These are phyloP conservation scores for Carpinus fangiana DNA, from an alignment of 306 rosid genomes.

Conservation along the genomic window DNA sequence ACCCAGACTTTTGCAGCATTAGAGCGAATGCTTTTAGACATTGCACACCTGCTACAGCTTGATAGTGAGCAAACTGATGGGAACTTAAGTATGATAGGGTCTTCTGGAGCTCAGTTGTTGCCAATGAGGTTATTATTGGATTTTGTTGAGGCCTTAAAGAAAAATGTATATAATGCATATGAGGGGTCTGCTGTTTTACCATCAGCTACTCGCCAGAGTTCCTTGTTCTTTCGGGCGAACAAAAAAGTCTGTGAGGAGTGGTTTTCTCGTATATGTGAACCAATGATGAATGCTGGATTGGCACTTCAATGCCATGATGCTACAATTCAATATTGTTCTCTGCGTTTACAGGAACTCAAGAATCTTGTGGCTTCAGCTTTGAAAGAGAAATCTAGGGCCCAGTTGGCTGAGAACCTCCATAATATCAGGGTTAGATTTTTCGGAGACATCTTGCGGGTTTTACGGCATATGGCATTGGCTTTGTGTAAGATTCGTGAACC, in stretches of 20 bases:
- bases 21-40: slow-evolving; percentile 92
- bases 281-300: slow-evolving; percentile 98
- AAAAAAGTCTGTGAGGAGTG: slow-evolving; percentile 98
- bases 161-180: slow-evolving; percentile 91
- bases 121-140: slow-evolving; percentile 90
- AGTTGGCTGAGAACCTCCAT: slow-evolving; percentile 55
- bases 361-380: slow-evolving; percentile 55
- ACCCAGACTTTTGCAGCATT: slow-evolving; percentile 95
- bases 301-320: slow-evolving; percentile 88
- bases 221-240: slow-evolving; percentile 92
- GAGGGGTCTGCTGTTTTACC: slow-evolving; percentile 92
- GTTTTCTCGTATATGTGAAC: slow-evolving; percentile 99
- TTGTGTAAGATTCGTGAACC: slow-evolving; percentile 80
- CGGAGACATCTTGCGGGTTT: slow-evolving; percentile 65
- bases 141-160: slow-evolving; percentile 91
- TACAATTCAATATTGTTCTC: slow-evolving; percentile 78
- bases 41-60: slow-evolving; percentile 81
- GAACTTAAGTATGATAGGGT: slow-evolving; percentile 84
- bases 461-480: slow-evolving; percentile 77
- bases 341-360: slow-evolving; percentile 81
- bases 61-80: slow-evolving; percentile 89
- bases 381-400: slow-evolving; percentile 82
- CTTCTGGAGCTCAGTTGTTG: slow-evolving; percentile 91
- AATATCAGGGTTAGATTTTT: slow-evolving; percentile 57
- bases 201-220: slow-evolving; percentile 72